Base-by-base conservation (phyloP, 2,329 filamentous ascomycete genomes). In the Grosmannia serpens region DNA sequence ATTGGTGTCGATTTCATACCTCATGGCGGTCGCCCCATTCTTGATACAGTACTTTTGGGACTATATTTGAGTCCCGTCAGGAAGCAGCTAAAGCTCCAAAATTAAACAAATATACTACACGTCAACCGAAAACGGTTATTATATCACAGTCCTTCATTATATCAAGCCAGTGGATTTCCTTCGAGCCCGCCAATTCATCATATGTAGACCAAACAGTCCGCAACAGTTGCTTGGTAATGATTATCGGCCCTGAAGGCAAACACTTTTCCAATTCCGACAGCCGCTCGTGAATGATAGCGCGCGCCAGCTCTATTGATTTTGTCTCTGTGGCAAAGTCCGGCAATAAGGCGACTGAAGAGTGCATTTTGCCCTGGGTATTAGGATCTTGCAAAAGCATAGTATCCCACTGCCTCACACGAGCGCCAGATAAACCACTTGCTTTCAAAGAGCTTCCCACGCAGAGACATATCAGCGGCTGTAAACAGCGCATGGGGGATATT, bases 161-260 rank as follows among this genome's bases (percentile, higher is more conserved):
- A 26, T 63, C 62, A 33, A 63, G 54, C 62, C 62, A 63, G 55
- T 62, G 61, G 33, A 56, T 58, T 1, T 56, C 53, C 29, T n/a
- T 33, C 35, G 57, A 41, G 0, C 67, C 65, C 4, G 63, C 60
- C 35, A 73, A 71, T 1, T 57, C 61, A 38, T 75, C 73, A 27
- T 75, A 75, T 0, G 69, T 68, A 1, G 67, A 65, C 73, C 73
- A 75, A 2, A 75, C 68, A 0, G 70, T 67, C n/a, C 67, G 69
- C 5, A 74, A 68, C 8, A 75, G 64, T 24, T 71, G 64, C 58
- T 69, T 69, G 1, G 71, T 71, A 22, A 75, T 69, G 0, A 66
- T 59, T 1, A 75, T 70, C 0, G 73, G 72, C 8, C 68, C 68
- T 5, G 73, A 70, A 6, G 72, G 73, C 6, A 75, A 58, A 10